phyloP scores from a whole-genome alignment of 1,139 yeast species.

The Wickerhamomyces sp. region DNA sequence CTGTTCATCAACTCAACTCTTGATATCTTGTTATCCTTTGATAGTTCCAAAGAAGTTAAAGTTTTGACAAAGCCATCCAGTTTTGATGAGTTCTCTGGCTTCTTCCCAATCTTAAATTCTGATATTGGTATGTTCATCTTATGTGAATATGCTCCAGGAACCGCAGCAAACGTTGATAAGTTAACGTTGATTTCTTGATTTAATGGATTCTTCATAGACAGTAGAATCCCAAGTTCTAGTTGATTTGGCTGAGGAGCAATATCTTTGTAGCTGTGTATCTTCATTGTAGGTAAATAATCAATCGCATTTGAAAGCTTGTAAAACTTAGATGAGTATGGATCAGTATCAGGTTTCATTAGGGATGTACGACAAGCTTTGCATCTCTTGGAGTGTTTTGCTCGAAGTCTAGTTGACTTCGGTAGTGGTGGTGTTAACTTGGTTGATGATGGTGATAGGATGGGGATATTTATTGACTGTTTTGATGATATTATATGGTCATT shows the following conservation, averaged over 20 bases:
- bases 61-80: constrained; percentile 19
- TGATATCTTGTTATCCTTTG: constrained; percentile 20
- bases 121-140: constrained; percentile 24
- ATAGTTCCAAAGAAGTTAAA: constrained; percentile 24
- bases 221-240: background rate
- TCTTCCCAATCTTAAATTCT: constrained; percentile 16
- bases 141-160: constrained; percentile 4
- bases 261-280: constrained; percentile 6
- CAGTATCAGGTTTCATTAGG: constrained; percentile 25
- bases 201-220: constrained; percentile 1
- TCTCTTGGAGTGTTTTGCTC: constrained; percentile 19
- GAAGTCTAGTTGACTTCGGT: constrained; percentile 17
- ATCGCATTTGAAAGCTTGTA: constrained; percentile 23
- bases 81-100: constrained; percentile 18
- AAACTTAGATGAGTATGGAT: constrained; percentile 25
- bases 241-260: background rate
- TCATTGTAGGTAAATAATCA: constrained; percentile 25
- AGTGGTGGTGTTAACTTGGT: background rate
- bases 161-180: constrained; percentile 11
- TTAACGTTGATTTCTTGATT: constrained; percentile 10
- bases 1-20: constrained; percentile 26
- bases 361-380: constrained; percentile 28
- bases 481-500: constrained; percentile 5
- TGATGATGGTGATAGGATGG: background rate
- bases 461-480: constrained; percentile 8